phyloP scores from a whole-genome alignment of 75 land plant genomes.

The Isoetes taiwanensis region DNA sequence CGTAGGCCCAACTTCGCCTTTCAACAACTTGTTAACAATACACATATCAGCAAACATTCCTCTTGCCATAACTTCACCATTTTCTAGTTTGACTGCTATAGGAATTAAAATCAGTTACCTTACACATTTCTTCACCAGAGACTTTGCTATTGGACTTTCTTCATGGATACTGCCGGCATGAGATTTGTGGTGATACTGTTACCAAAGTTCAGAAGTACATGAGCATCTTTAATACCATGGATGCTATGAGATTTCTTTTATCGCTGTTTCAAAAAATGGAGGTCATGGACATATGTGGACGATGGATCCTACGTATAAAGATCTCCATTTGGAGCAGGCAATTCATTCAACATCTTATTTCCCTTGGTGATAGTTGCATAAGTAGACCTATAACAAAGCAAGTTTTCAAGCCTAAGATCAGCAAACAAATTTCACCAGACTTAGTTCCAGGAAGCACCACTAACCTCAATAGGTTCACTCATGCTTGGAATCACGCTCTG shows the following conservation, averaged over 20 bases:
- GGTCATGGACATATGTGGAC: no score
- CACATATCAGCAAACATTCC: not conserved
- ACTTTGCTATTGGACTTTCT: conserved; percentile 89
- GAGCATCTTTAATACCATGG: conserved; percentile 72
- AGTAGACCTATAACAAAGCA: no score
- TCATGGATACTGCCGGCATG: conserved; percentile 90
- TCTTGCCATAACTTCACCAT: conserved; percentile 3
- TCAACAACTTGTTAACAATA: conserved; percentile 1
- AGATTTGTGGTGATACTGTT: conserved; percentile 82
- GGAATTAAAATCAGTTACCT: conserved; percentile 6
- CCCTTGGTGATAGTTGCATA: no score
- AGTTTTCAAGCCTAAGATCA: no score
- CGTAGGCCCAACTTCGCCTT: conserved; percentile 4
- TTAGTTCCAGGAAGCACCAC: no score
- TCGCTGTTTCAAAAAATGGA: no score
- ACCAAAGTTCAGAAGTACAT: conserved; percentile 80
- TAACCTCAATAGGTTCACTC: no score
- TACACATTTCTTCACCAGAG: conserved; percentile 72
- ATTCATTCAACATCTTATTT: no score
- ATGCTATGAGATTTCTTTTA: conserved; percentile 76
- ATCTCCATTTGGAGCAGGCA: no score
- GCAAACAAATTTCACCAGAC: no score
- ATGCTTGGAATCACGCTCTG: no score
- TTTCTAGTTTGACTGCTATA: not conserved
- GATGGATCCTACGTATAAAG: no score